Conservation (phyloP, 257 asterid species). For the Linaria vulgaris region DNA sequence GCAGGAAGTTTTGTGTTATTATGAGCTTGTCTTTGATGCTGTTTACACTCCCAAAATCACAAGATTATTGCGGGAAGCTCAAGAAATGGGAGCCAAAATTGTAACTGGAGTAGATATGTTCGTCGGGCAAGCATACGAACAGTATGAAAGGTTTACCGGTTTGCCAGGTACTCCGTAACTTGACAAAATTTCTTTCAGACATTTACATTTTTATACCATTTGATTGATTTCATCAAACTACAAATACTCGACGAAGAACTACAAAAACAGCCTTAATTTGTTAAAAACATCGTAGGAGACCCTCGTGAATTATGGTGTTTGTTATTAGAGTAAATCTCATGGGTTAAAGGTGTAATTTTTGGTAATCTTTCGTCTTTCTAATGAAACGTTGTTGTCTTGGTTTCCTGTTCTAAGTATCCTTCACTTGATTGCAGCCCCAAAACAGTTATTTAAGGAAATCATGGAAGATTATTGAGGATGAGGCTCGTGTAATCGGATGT, state of each 20-base stretch:
- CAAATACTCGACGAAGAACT: too few species aligned
- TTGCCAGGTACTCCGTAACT: slow-evolving; percentile 82
- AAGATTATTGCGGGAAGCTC: slow-evolving; percentile 70
- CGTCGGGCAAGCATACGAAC: slow-evolving; percentile 88
- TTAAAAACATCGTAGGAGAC: too few species aligned
- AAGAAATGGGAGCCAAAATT: slow-evolving; percentile 70
- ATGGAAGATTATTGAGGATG: slow-evolving; percentile 40
- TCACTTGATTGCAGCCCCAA: slow-evolving; percentile 64
- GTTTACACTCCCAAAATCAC: slow-evolving; percentile 91
- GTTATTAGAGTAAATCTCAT: too few species aligned
- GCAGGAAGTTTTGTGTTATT: slow-evolving; percentile 76
- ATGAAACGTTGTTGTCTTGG: not conserved
- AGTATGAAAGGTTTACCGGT: slow-evolving; percentile 86
- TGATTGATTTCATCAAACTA: too few species aligned
- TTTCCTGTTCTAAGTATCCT: slow-evolving; percentile 19
- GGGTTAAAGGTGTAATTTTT: too few species aligned
- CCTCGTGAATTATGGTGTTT: too few species aligned
- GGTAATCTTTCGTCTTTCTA: not conserved
- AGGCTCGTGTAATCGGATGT: slow-evolving; percentile 1
- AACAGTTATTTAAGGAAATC: slow-evolving; percentile 66
- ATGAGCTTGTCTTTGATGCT: slow-evolving; percentile 85
- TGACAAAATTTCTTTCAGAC: too few species aligned
- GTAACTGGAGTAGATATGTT: slow-evolving; percentile 93
- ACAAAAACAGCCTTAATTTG: too few species aligned
- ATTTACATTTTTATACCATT: too few species aligned